Evolutionary conservation across 1,139 yeast genomes (phyloP), one percentile per base, ranked within the genome.

Genomic region (Saccharomyces hybrid): DNA sequence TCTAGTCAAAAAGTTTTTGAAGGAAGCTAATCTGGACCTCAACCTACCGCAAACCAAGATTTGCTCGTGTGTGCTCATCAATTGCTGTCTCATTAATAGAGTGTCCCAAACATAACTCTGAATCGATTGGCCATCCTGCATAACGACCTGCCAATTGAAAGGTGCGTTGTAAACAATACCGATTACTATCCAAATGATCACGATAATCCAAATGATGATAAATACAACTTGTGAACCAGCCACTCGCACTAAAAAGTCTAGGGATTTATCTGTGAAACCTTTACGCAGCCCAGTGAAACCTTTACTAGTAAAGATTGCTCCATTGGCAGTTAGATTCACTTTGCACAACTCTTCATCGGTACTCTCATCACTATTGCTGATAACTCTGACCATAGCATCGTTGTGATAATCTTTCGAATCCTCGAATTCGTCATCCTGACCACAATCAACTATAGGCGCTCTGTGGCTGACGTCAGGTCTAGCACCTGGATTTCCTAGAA

Each of bases 121-220:
- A 51, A 74, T 71, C 0, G 76, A 71, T 57, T 71, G 73, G 16
- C 74, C 76, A 62, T 74, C 76, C 55, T 72, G 74, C 73, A 73
- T 73, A 3, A 71, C 71, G 47, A 73, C 72, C 60, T 74, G 76
- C 77, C 77, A 73, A 49, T 64, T 64, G 51, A 63, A 63, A 2
- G 73, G 67, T 1, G 67, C 74, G 16, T 61, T 59, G 21, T 63
- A 66, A 7, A 69, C 60, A 14, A 62, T 60, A 48, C 77, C 77
- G 27, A 69, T 44, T 9, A 71, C 58, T 6, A 64, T 61, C 77
- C 77, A 73, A 14, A 62, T 62, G n/a, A 69, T 57, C 14, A 73
- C 48, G 28, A 69, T 58, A 3, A 56, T 34, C 66, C 71, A 64
- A 61, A 67, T 62, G 0, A 64, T 12, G 27, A 57, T 49, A 52